Base-by-base conservation (phyloP, 192 early-diverging fungal species). In the Dimargaris verticillata region DNA sequence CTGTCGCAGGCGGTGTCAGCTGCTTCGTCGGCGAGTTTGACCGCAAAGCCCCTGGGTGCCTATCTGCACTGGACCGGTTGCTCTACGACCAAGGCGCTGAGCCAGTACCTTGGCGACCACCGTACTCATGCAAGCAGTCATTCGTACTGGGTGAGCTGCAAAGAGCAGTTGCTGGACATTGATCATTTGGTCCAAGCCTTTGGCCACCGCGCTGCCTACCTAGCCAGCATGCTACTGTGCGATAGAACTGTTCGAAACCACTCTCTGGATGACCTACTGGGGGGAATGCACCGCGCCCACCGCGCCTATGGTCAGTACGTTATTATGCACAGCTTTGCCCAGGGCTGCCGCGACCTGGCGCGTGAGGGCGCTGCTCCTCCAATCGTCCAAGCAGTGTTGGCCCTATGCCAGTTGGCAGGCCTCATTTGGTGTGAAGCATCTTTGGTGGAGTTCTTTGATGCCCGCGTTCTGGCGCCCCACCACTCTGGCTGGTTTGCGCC, bases 291-390 rank as follows among this genome's bases (percentile, higher is more conserved):
- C 66, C 75, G 78, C 44, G 74, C 86, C 62, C 84, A 83, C 25
- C 75, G 79, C 22, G 88, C 88, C 25, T 87, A 93, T 65, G 83
- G 84, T 64, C 83, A 90, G 65, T 82, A 81, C 64, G 76, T 87
- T 44, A 67, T 93, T 5, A 74, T 86, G 22, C 74, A 76, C 33
- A 84, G 85, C 75, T 93, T 90, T 68, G 79, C 80, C 53, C 62
- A 74, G 13, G 78, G 78, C 28, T 66, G 89, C 44, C 70, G 74
- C 41, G 22, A 29, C 64, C 2, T 77, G 77, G 51, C 69, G 41
- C 28, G 68, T 45, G 54, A 70, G 48, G 11, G 10, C 13, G 17
- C 18, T 18, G 4, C 7, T 18, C 28, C 25, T 25, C 63, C 78
- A 9, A 64, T 74, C 42, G 61, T 68, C 51, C 63, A 77, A 42